Conservation (phyloP, 2,329 filamentous ascomycete species). For the Pezicula rhizophila region DNA sequence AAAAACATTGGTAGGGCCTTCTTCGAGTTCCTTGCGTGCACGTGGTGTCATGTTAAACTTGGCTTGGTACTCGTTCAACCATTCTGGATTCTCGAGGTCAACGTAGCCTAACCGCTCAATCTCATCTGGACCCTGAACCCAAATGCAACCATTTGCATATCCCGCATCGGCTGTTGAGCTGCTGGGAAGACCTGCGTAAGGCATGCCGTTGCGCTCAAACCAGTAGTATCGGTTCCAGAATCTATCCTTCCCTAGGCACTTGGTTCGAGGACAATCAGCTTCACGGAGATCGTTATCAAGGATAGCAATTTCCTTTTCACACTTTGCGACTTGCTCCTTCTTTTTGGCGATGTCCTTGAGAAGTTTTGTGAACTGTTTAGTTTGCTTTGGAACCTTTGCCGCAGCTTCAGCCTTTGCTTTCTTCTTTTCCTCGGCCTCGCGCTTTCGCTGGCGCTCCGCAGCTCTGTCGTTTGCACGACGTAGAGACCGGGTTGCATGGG, state of each 20-base stretch:
- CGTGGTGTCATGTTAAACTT: slow-evolving; percentile 77
- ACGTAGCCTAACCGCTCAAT: slow-evolving; percentile 83
- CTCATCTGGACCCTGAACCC: slow-evolving; percentile 92
- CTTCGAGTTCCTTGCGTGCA: slow-evolving; percentile 79
- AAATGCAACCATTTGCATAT: slow-evolving; percentile 91
- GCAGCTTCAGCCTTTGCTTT: slow-evolving; percentile 53
- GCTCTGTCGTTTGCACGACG: slow-evolving; percentile 62
- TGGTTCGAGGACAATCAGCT: slow-evolving; percentile 85
- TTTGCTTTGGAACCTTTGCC: slow-evolving; percentile 64
- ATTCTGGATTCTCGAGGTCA: slow-evolving; percentile 59
- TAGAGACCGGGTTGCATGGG: slow-evolving; percentile 46
- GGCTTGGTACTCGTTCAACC: slow-evolving; percentile 68
- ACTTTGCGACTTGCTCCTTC: slow-evolving; percentile 70
- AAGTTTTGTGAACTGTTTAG: slow-evolving; percentile 83
- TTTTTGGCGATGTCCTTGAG: slow-evolving; percentile 85
- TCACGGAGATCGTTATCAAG: slow-evolving; percentile 91
- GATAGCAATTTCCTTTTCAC: slow-evolving; percentile 77
- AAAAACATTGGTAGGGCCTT: slow-evolving; percentile 73
- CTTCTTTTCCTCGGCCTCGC: slow-evolving; percentile 65
- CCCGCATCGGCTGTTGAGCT: slow-evolving; percentile 82
- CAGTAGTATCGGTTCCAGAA: slow-evolving; percentile 99
- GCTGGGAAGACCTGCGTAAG: slow-evolving; percentile 78
- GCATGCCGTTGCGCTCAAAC: slow-evolving; percentile 99
- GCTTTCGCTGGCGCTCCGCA: slow-evolving; percentile 69
- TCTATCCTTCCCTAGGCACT: slow-evolving; percentile 84